Conservation (phyloP, 2,329 filamentous ascomycete genomes). For the Sarocladiaceae sp. region DNA sequence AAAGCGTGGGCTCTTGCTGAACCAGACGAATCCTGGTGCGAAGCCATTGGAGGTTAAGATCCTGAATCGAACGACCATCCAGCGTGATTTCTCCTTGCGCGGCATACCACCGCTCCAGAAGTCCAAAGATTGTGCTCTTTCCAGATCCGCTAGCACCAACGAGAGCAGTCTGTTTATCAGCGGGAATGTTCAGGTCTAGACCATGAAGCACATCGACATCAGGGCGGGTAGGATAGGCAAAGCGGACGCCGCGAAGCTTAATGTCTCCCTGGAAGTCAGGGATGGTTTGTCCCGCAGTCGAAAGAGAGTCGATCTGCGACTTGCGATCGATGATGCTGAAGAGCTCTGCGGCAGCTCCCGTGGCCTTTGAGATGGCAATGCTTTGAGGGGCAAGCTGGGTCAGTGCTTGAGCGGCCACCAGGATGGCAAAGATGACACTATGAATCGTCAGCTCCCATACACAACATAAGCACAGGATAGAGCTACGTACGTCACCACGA, state of each 20-base stretch:
- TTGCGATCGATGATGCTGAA: constrained; percentile 44
- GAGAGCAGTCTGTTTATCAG: constrained; percentile 46
- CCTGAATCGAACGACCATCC: constrained; percentile 36
- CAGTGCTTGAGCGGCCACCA: constrained; percentile 40
- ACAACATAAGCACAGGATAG: not conserved
- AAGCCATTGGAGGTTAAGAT: constrained; percentile 48
- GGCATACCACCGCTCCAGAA: constrained; percentile 58
- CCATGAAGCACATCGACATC: constrained; percentile 40
- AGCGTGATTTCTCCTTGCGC: constrained; percentile 39
- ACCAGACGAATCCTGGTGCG: constrained; percentile 49
- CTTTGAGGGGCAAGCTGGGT: constrained; percentile 44
- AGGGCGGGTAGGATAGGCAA: constrained; percentile 55
- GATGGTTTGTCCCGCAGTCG: constrained; percentile 24
- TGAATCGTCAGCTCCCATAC: not conserved
- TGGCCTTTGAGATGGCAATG: constrained; percentile 40
- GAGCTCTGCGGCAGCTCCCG: constrained; percentile 41
- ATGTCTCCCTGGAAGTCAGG: constrained; percentile 38
- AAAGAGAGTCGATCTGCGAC: constrained; percentile 38
- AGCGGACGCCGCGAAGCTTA: constrained; percentile 41
- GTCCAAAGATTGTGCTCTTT: constrained; percentile 53
- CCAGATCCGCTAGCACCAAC: constrained; percentile 56
- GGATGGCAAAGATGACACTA: constrained; percentile 43
- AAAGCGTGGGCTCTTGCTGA: constrained; percentile 48
- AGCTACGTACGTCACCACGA: constrained; percentile 38
- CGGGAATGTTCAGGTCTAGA: constrained; percentile 38